Percentiles rank a stretch among this genome's conserved stretches.
phyloP scores from a whole-genome alignment of 148 eudicot genomes.

The Pouteria glomerata region DNA sequence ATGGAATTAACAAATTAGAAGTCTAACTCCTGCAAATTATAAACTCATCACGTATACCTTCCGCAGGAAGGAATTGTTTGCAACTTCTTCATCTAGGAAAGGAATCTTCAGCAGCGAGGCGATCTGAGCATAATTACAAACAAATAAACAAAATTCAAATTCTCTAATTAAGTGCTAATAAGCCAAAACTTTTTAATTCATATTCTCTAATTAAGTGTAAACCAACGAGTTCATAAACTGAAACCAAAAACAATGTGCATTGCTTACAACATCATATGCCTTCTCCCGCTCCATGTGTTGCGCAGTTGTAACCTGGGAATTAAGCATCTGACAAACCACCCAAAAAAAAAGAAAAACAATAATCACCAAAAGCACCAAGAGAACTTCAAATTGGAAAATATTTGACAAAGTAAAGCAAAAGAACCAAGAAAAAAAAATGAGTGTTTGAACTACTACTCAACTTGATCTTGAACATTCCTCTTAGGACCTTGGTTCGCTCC shows the following conservation, averaged over 20 bases:
- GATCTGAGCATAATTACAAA: slow-evolving; percentile 36
- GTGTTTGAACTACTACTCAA: slow-evolving; percentile 8
- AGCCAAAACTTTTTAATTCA: no score
- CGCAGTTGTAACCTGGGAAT: slow-evolving; percentile 86
- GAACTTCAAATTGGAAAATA: neutral
- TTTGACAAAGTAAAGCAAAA: neutral
- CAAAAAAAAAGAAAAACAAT: neutral
- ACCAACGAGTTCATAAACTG: neutral
- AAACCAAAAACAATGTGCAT: neutral
- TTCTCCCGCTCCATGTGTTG: slow-evolving; percentile 93
- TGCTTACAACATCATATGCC: slow-evolving; percentile 78
- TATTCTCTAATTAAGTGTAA: neutral
- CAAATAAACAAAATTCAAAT: neutral
- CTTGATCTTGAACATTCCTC: slow-evolving; percentile 81
- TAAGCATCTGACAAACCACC: slow-evolving; percentile 58
- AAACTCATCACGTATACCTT: slow-evolving; percentile 48
- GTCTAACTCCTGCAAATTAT: neutral
- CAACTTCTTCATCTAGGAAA: slow-evolving; percentile 65
- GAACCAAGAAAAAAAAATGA: neutral
- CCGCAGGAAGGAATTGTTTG: slow-evolving; percentile 46
- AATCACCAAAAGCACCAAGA: neutral
- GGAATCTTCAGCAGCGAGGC: slow-evolving; percentile 89
- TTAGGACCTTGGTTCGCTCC: slow-evolving; percentile 67
- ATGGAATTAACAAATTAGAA: neutral
- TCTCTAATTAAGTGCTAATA: no score